Base-by-base conservation (phyloP, 345 rosid species). In the Microthlaspi erraticum region DNA sequence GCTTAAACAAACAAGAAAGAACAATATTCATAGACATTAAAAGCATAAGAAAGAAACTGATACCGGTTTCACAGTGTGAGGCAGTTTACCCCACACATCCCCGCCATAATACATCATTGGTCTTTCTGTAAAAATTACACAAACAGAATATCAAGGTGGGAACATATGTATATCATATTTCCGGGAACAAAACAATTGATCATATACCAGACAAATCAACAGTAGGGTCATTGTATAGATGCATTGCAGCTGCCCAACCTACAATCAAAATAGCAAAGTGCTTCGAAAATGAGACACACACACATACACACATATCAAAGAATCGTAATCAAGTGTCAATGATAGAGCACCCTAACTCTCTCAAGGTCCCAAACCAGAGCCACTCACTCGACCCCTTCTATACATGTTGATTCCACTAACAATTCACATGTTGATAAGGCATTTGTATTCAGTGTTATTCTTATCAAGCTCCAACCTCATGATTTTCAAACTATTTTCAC, bases 221-320 rank as follows among this genome's bases (percentile, higher is more conserved):
- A 5, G 82, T 67, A 50, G 80, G 14, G 56, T 86, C 90, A 77
- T 80, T 77, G 81, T 70, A 86, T 36, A 45, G 72, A 53, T 73
- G 77, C 78, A 84, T 64, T 66, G 77, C 86, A 76, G 81, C 67
- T 58, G 81, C 83, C 92, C 94, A 85, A 53, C 97, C 97, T 90
- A 83, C 78, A 80, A 73, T 68, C 64, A 51, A 31, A 48, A 54
- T 52, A 31, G 66, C 36, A 52, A 60, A 4, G 29, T n/a, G n/a
- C n/a, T n/a, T n/a, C n/a, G n/a, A n/a, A n/a, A n/a, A n/a, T n/a
- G n/a, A n/a, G n/a, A n/a, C 37, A 37, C 5, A 46, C 8, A 45
- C 48, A 37, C 5, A n/a, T n/a, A n/a, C n/a, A n/a, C n/a, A n/a
- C n/a, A n/a, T n/a, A n/a, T n/a, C 39, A 33, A 33, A 17, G 42